These are phyloP conservation scores for Tarenaya hassleriana DNA, from an alignment of 345 rosid genomes.

Conservation along the genomic window DNA sequence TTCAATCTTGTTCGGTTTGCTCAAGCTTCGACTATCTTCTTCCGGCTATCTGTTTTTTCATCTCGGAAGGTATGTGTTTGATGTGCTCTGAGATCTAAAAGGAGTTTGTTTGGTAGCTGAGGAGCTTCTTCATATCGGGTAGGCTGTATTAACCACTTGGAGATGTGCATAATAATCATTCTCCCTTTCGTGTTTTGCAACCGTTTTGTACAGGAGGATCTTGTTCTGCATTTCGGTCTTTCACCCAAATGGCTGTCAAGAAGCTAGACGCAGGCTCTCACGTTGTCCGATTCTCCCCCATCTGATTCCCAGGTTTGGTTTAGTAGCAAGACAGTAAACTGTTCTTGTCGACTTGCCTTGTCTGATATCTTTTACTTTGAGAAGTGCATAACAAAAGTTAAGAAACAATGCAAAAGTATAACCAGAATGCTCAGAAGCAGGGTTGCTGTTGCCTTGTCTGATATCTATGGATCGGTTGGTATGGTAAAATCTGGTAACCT, in stretches of 20 bases:
- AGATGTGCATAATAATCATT: neutral
- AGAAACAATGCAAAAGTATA: too few relatives aligned
- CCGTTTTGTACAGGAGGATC: constrained; percentile 5
- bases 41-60: constrained; percentile 20
- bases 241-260: neutral
- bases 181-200: constrained; percentile 12
- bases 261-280: neutral
- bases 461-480: too few relatives aligned
- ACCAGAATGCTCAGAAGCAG: too few relatives aligned
- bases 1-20: constrained; percentile 26
- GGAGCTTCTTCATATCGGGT: constrained; percentile 22
- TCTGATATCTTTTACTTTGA: too few relatives aligned
- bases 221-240: too few relatives aligned
- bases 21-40: constrained; percentile 20
- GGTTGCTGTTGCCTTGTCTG: too few relatives aligned
- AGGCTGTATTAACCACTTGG: constrained; percentile 4
- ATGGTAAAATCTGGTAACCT: too few relatives aligned
- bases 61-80: constrained; percentile 15
- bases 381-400: too few relatives aligned
- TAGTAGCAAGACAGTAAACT: too few relatives aligned
- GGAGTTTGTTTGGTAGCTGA: constrained; percentile 8
- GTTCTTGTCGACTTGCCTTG: too few relatives aligned
- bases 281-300: too few relatives aligned
- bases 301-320: too few relatives aligned
- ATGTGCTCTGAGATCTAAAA: constrained; percentile 31